Evolutionary conservation across 768 basidiomycete genomes (phyloP).

Genomic region (Auriscalpium microsporum): DNA sequence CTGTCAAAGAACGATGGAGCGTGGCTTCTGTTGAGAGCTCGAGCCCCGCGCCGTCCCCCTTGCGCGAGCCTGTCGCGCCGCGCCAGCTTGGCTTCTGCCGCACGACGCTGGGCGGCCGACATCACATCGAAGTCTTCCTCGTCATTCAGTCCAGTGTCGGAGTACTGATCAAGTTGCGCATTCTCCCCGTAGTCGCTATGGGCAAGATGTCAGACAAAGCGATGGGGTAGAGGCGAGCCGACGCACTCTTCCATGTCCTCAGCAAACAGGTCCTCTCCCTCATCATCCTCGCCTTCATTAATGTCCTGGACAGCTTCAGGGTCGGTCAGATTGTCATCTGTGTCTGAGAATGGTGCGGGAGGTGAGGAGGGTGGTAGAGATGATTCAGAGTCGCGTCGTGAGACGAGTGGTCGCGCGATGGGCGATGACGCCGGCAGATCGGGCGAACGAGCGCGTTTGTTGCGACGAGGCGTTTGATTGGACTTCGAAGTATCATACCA

Average conservation of each 20-base stretch:
- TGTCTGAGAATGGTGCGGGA: conserved; percentile 76
- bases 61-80: conserved; percentile 74
- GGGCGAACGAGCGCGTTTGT: conserved; percentile 16
- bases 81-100: conserved; percentile 82
- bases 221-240: conserved; percentile 1
- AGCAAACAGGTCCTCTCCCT: conserved; percentile 89
- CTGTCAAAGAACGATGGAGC: conserved; percentile 86
- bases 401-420: conserved; percentile 30
- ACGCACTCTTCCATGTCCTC: conserved; percentile 68
- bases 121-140: conserved; percentile 61
- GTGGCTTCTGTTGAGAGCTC: conserved; percentile 71
- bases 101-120: conserved; percentile 61
- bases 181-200: conserved; percentile 81
- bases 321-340: conserved; percentile 72
- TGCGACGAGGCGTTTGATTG: conserved; percentile 13
- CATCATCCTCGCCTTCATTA: conserved; percentile 69
- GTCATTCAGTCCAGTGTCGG: conserved; percentile 81
- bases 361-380: conserved; percentile 75
- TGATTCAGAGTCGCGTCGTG: conserved; percentile 42
- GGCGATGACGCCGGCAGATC: conserved; percentile 29
- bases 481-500: not conserved
- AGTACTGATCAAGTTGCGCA: conserved; percentile 77
- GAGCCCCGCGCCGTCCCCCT: conserved; percentile 55
- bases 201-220: not conserved
- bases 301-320: conserved; percentile 56